Percentiles rank a stretch among this genome's conserved stretches.
Evolutionary conservation across 345 rosid species (phyloP).

Genomic region (Boechera retrofracta): DNA sequence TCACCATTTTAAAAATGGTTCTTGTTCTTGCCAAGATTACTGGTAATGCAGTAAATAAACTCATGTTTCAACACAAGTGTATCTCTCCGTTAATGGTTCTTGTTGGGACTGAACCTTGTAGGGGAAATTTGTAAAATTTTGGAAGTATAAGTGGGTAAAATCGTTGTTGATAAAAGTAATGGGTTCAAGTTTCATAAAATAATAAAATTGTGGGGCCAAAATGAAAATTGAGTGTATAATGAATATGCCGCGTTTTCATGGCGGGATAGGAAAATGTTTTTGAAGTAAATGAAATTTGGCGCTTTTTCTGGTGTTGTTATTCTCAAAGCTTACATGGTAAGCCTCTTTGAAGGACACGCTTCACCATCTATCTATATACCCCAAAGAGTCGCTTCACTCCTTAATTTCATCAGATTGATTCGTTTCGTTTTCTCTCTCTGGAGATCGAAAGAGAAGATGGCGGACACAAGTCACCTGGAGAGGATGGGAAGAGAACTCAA

Average conservation of each 20-base stretch:
- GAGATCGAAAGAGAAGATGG: constrained; percentile 53
- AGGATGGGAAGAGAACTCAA: constrained; percentile 94
- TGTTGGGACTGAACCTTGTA: background rate
- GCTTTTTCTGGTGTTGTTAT: constrained; percentile 4
- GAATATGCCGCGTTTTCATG: constrained; percentile 25
- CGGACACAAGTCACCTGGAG: constrained; percentile 69
- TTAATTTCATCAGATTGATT: constrained; percentile 1
- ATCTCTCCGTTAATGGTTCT: background rate
- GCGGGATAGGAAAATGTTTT: constrained; percentile 8
- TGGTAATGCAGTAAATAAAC: constrained; percentile 49
- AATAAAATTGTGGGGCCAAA: background rate
- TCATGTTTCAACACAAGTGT: background rate
- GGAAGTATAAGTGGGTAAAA: background rate
- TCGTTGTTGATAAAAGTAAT: rapidly evolving
- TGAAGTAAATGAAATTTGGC: constrained; percentile 7
- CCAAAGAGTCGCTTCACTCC: background rate
- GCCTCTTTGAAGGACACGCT: constrained; percentile 32
- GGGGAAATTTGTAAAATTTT: background rate
- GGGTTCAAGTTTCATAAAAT: background rate
- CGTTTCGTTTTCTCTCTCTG: background rate
- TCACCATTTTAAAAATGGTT: constrained; percentile 78
- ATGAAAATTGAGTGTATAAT: background rate
- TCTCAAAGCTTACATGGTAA: constrained; percentile 33
- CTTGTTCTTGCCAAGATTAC: constrained; percentile 73
- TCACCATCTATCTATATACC: constrained; percentile 11